Percentiles rank a stretch among this genome's conserved stretches.
These are phyloP conservation scores for Asterophora parasitica DNA, from an alignment of 768 basidiomycete species.

Conservation along the genomic window DNA sequence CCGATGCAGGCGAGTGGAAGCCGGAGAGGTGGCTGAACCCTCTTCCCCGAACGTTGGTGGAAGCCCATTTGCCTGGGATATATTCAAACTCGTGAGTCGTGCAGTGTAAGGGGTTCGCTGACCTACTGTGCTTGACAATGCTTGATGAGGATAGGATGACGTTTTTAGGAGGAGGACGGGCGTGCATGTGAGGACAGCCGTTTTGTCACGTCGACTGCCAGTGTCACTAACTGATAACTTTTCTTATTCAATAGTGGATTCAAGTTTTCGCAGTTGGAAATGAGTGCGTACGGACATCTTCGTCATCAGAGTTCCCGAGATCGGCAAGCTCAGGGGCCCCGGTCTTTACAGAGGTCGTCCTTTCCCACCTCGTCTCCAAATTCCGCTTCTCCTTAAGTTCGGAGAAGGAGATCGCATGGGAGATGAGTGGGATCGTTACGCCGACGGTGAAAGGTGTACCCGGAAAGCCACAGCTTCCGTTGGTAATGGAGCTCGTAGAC, in stretches of 20 bases:
- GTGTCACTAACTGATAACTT: no score
- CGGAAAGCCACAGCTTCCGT: conserved; percentile 12
- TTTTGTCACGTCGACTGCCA: conserved; percentile 15
- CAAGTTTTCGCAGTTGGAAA: conserved; percentile 40
- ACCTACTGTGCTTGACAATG: neutral
- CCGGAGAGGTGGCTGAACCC: conserved; percentile 36
- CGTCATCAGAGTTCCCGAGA: no score
- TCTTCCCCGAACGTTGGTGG: conserved; percentile 21
- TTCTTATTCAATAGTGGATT: conserved; percentile 27
- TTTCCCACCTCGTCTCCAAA: conserved; percentile 22
- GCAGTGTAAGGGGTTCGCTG: conserved; percentile 7
- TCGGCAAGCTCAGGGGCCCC: no score
- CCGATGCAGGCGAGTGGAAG: conserved; percentile 34
- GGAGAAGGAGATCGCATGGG: conserved; percentile 27
- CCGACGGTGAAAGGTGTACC: conserved; percentile 17
- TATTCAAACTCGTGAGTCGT: conserved; percentile 24
- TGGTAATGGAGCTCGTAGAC: neutral
- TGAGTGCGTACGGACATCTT: no score
- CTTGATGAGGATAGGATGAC: conserved; percentile 25
- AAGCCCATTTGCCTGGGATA: conserved; percentile 20
- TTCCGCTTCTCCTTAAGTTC: conserved; percentile 23
- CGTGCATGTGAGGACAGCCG: conserved; percentile 22
- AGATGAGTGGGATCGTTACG: conserved; percentile 21
- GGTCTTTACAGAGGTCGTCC: conserved; percentile 29
- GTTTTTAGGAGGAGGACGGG: conserved; percentile 28